Percentiles rank a stretch among this genome's conserved stretches.
phyloP scores from a whole-genome alignment of 768 basidiomycete genomes.

The Boletus subcaerulescens region DNA sequence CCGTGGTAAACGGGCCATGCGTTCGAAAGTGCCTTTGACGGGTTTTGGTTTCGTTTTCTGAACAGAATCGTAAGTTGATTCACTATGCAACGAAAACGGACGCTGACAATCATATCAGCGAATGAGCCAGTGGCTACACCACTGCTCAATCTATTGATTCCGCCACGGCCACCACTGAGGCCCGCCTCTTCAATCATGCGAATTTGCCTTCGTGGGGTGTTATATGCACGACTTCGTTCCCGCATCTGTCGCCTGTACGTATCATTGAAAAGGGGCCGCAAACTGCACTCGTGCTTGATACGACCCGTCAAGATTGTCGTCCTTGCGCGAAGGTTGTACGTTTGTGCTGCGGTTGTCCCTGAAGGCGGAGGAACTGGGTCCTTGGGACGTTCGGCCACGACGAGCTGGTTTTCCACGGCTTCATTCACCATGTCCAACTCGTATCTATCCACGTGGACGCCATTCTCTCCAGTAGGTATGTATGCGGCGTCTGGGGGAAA shows the following conservation, averaged over 20 bases:
- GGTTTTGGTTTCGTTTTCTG: constrained; percentile 66
- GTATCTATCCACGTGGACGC: constrained; percentile 59
- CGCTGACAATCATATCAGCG: constrained; percentile 61
- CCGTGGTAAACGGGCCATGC: constrained; percentile 87
- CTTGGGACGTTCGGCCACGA: constrained; percentile 80
- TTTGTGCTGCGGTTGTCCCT: constrained; percentile 37
- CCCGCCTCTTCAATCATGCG: constrained; percentile 72
- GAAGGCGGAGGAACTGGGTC: constrained; percentile 42
- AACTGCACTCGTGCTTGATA: constrained; percentile 77
- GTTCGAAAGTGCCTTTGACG: constrained; percentile 72
- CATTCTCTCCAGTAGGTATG: constrained; percentile 29
- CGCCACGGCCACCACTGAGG: constrained; percentile 65
- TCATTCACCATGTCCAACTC: constrained; percentile 88
- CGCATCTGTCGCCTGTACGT: constrained; percentile 71
- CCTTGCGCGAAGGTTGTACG: constrained; percentile 58
- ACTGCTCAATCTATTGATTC: constrained; percentile 75
- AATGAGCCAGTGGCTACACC: constrained; percentile 65
- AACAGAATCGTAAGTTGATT: constrained; percentile 9
- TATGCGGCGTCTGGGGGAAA: constrained; percentile 31
- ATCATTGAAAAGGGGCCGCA: constrained; percentile 65
- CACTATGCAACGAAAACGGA: background rate
- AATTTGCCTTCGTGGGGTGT: constrained; percentile 64
- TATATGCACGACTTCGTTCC: constrained; percentile 61
- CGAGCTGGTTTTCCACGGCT: constrained; percentile 79
- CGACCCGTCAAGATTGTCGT: constrained; percentile 77